phyloP scores from a whole-genome alignment of 768 basidiomycete species.

The Lentinula lateritia region DNA sequence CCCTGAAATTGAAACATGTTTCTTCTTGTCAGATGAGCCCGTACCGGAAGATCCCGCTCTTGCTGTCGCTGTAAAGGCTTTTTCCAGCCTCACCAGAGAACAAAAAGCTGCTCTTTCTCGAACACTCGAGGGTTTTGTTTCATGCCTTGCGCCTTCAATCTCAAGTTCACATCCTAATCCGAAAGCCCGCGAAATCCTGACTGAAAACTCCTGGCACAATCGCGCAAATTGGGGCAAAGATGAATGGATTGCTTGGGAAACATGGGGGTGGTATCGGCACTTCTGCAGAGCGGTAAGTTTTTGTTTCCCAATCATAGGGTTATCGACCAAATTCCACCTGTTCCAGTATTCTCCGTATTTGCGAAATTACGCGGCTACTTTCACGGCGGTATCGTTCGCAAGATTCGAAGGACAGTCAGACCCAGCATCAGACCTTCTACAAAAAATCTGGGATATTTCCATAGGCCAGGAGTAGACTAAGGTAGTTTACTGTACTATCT shows the following conservation, averaged over 20 bases:
- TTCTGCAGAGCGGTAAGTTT: conserved; percentile 73
- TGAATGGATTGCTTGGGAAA: conserved; percentile 83
- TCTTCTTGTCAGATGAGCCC: conserved; percentile 32
- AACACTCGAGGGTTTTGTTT: conserved; percentile 74
- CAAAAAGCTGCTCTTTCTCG: conserved; percentile 68
- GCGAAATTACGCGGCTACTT: conserved; percentile 65
- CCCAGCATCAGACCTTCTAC: conserved; percentile 52
- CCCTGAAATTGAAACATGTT: conserved; percentile 7
- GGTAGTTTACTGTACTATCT: neutral
- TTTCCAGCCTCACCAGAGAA: conserved; percentile 66
- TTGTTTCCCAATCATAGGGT: neutral
- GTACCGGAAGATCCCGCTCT: conserved; percentile 60
- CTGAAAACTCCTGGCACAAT: conserved; percentile 63
- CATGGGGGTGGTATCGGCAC: conserved; percentile 89
- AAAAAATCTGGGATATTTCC: conserved; percentile 66
- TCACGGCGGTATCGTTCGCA: conserved; percentile 63
- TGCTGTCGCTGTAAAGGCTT: conserved; percentile 69
- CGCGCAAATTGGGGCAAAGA: conserved; percentile 64
- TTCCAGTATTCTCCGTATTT: conserved; percentile 75
- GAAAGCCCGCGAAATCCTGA: conserved; percentile 50
- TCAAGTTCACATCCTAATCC: conserved; percentile 43
- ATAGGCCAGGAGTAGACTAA: conserved; percentile 45
- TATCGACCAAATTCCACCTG: neutral
- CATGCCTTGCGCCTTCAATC: conserved; percentile 44
- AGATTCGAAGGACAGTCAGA: conserved; percentile 55